A percentile compares a stretch with the other conserved stretches of the same genome.
Evolutionary conservation across 2,329 filamentous ascomycete genomes (phyloP).

Genomic region (Sporothrix globosa): DNA sequence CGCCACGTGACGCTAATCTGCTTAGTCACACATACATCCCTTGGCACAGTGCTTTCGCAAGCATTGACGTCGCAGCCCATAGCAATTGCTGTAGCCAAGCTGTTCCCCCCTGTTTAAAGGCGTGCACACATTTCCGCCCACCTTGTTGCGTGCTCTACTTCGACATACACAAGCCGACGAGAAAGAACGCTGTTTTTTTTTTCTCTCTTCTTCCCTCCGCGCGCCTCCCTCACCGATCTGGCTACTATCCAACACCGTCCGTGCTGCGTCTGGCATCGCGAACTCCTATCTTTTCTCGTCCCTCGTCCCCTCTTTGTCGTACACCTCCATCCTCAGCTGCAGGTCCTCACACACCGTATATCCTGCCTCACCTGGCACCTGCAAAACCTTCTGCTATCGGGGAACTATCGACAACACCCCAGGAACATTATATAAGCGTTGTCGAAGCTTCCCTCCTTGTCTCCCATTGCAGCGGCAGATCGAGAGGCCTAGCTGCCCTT

Average conservation of each 20-base stretch:
- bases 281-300: conserved; percentile 11
- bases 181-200: too few species aligned
- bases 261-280: conserved; percentile 26
- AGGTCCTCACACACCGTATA: neutral
- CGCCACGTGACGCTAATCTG: conserved; percentile 17
- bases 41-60: conserved; percentile 21
- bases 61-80: neutral
- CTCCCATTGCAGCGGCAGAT: neutral
- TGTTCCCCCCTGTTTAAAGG: conserved; percentile 6
- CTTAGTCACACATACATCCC: conserved; percentile 11
- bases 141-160: neutral
- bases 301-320: conserved; percentile 8
- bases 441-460: neutral
- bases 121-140: neutral
- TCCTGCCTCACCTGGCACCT: neutral
- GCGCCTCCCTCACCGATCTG: neutral
- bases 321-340: neutral
- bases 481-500: neutral
- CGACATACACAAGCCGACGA: neutral
- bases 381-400: neutral
- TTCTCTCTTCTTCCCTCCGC: neutral
- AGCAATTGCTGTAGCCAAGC: conserved; percentile 23
- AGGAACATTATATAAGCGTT: neutral
- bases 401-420: neutral
- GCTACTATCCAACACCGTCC: neutral